Percentiles rank a stretch among this genome's conserved stretches.
Evolutionary conservation across 1,284 basidiomycete genomes (phyloP).

Genomic region (Neotropicomus parvogracilis): DNA sequence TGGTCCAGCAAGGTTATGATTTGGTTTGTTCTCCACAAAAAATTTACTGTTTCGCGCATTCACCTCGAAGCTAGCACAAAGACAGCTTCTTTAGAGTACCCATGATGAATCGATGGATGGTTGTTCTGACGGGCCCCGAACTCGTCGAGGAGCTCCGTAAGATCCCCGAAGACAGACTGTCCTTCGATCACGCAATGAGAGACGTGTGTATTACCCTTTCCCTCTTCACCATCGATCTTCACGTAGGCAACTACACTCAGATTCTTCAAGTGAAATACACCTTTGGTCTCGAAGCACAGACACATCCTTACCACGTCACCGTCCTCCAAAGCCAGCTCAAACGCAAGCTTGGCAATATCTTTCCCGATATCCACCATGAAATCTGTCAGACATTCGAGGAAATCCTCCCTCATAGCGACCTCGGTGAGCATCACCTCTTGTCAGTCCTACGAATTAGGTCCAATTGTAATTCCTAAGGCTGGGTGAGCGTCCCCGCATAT

Average conservation of each 20-base stretch:
- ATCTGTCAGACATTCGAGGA: slow-evolving; percentile 34
- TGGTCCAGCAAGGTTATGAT: slow-evolving; percentile 39
- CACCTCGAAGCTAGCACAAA: slow-evolving; percentile 29
- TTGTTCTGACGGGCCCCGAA: slow-evolving; percentile 33
- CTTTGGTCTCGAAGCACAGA: slow-evolving; percentile 34
- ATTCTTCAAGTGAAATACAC: slow-evolving; percentile 38
- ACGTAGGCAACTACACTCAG: slow-evolving; percentile 24
- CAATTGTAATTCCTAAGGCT: slow-evolving; percentile 23
- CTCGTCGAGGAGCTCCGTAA: slow-evolving; percentile 39
- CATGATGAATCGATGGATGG: slow-evolving; percentile 35
- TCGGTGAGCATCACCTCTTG: slow-evolving; percentile 19
- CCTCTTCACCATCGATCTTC: slow-evolving; percentile 5
- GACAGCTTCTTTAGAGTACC: slow-evolving; percentile 38
- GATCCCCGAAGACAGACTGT: slow-evolving; percentile 37
- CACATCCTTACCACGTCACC: slow-evolving; percentile 37
- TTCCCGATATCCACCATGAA: slow-evolving; percentile 39
- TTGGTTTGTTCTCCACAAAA: slow-evolving; percentile 25
- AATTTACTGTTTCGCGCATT: slow-evolving; percentile 10
- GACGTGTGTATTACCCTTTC: slow-evolving; percentile 28
- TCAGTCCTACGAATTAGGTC: slow-evolving; percentile 8
- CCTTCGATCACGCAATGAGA: slow-evolving; percentile 34
- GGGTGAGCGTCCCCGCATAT: slow-evolving; percentile 31
- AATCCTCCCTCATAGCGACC: slow-evolving; percentile 25
- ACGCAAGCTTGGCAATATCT: slow-evolving; percentile 35
- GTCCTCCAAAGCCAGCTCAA: slow-evolving; percentile 38